Evolutionary conservation across 2,329 filamentous ascomycete species (phyloP), one percentile per base, ranked within the genome.

Genomic region (Talaromyces sp.): DNA sequence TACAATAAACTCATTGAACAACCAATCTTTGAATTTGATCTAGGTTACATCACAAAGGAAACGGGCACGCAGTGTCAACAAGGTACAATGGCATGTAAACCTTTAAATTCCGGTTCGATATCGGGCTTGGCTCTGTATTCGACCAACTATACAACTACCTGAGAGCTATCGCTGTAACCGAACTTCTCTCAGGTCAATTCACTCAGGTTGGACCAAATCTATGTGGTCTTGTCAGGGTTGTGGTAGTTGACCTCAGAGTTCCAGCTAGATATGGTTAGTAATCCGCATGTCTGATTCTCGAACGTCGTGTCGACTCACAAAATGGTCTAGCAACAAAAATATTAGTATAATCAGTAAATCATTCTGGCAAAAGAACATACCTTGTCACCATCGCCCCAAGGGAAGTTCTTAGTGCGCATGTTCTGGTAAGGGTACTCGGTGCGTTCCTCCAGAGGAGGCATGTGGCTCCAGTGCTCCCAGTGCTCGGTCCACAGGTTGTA

Each of bases 341-440:
- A 31, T 56, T 5, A 53, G 27, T 58, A 30, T 53, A 51, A 61
- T 51, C 55, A 23, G 44, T 50, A 31, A n/a, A 12, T 34, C 61
- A 33, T 23, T 23, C 23, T 23, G 23, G 16, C 9, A 14, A 16
- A n/a, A 16, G 73, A n/a, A 61, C 83, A 72, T 68, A 92, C 90
- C 90, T 98, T 95, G 83, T 99, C 95, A 75, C 95, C 95, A 75
- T 98, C 84, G 68, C 94, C 93, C 90, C 90, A 99, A 74, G 87
- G 88, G 85, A 81, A 99, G 87, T 96, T 97, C 89, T 95, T 97
- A 78, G 87, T 86, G 77, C 95, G 90, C 79, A 99, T 90, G 85
- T 99, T 99, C 87, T 96, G 91, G 87, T 96, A 99, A 64, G 92
- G 82, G 81, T 98, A 99, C 83, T 98, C 91, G 72, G 85, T 81